Percentiles rank a stretch among this genome's conserved stretches.
Conservation (phyloP, 306 rosid genomes). For the Glycine soja region DNA sequence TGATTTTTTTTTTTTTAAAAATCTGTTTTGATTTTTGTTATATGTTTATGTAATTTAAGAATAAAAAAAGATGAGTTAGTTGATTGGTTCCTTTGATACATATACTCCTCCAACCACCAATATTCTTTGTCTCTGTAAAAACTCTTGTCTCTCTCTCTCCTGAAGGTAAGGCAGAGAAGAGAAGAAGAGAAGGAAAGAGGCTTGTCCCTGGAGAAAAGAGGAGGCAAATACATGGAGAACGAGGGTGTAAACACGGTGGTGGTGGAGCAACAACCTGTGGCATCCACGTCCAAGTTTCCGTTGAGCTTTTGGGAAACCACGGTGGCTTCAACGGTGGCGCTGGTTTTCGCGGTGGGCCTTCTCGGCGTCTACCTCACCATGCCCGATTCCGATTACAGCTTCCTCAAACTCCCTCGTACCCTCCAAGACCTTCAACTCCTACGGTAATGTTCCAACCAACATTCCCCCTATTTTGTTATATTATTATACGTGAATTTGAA, state of each 20-base stretch:
- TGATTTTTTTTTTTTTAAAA: background rate
- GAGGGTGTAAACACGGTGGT: slow-evolving; percentile 40
- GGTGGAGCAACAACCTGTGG: background rate
- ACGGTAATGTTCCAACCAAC: slow-evolving; percentile 50
- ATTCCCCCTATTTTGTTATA: too few relatives aligned
- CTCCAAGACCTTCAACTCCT: slow-evolving; percentile 87
- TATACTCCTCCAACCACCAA: slow-evolving; percentile 22
- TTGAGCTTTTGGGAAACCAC: slow-evolving; percentile 75
- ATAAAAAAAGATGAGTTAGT: background rate
- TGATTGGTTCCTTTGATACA: slow-evolving; percentile 19
- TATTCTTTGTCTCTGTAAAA: slow-evolving; percentile 35
- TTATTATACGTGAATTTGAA: background rate
- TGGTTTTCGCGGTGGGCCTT: slow-evolving; percentile 65
- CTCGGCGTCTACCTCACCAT: slow-evolving; percentile 79
- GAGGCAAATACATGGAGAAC: slow-evolving; percentile 40
- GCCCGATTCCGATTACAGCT: slow-evolving; percentile 96
- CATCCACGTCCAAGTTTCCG: slow-evolving; percentile 52
- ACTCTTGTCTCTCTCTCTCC: background rate
- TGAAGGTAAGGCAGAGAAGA: slow-evolving; percentile 24
- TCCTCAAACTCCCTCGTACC: slow-evolving; percentile 90
- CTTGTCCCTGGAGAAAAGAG: background rate
- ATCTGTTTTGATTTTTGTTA: too few relatives aligned
- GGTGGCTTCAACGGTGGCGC: slow-evolving; percentile 67
- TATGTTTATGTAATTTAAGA: background rate
- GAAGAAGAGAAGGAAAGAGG: slow-evolving; percentile 13